A percentile compares a stretch with the other conserved stretches of the same genome.
Evolutionary conservation across 148 eudicot genomes (phyloP).

Genomic region (Limonium bicolor): DNA sequence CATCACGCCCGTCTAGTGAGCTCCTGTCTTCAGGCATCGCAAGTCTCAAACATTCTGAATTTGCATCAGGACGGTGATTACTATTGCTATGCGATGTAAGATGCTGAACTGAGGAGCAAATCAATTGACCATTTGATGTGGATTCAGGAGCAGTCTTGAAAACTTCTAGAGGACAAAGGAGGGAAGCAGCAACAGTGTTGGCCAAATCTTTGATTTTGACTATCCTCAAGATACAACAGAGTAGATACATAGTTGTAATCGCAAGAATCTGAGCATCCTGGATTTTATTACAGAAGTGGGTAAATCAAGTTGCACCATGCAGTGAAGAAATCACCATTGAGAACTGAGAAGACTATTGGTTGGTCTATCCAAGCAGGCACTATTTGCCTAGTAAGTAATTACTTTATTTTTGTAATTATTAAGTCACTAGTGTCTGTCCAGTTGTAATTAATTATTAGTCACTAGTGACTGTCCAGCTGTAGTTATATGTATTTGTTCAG

Average conservation of each 20-base stretch:
- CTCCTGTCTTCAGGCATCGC: conserved; percentile 15
- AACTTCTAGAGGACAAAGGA: conserved; percentile 46
- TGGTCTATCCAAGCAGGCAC: no score
- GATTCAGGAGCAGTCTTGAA: conserved; percentile 30
- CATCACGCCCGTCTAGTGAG: conserved; percentile 23
- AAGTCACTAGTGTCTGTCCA: no score
- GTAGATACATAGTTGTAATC: conserved; percentile 64
- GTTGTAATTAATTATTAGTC: no score
- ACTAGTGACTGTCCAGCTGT: no score
- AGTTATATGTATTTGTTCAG: no score
- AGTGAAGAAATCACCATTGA: conserved; percentile 4
- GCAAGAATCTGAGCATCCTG: conserved; percentile 56
- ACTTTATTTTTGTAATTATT: no score
- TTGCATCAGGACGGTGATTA: conserved; percentile 14
- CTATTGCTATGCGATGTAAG: conserved; percentile 12
- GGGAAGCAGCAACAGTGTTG: conserved; percentile 71
- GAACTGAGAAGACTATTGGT: no score
- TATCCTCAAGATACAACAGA: conserved; percentile 81
- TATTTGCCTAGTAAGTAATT: no score
- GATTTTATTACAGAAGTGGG: conserved; percentile 26
- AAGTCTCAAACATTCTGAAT: conserved; percentile 20
- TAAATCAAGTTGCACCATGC: conserved; percentile 12
- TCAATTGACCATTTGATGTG: conserved; percentile 34
- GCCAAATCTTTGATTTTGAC: conserved; percentile 95
- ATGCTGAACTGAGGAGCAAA: conserved; percentile 8